Conservation (phyloP, 306 rosid genomes). For the Castanea mollissima region DNA sequence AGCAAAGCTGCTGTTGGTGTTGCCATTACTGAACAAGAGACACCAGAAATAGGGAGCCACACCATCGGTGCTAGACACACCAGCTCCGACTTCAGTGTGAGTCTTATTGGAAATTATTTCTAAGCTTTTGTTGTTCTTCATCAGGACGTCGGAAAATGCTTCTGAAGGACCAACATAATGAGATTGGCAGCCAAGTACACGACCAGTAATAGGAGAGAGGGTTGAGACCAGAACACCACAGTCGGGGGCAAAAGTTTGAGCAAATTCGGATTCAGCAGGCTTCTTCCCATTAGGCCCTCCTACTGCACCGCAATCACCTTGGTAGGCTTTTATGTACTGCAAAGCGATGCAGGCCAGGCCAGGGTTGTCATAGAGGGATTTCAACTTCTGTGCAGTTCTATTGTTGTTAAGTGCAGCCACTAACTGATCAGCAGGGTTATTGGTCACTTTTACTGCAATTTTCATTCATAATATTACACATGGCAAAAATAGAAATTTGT, state of each 20-base stretch:
- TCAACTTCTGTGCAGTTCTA: constrained; percentile 39
- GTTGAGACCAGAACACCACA: constrained; percentile 66
- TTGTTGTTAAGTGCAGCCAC: constrained; percentile 38
- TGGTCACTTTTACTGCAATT: constrained; percentile 49
- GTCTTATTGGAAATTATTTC: constrained; percentile 70
- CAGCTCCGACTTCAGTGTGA: constrained; percentile 91
- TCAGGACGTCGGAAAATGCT: constrained; percentile 74
- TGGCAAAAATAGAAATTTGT: background rate
- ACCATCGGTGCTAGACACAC: constrained; percentile 79
- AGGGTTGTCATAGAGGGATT: constrained; percentile 47
- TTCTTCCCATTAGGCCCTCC: constrained; percentile 85
- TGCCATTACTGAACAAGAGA: constrained; percentile 80
- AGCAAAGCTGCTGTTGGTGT: constrained; percentile 55
- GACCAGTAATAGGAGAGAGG: constrained; percentile 75
- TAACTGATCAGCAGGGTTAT: constrained; percentile 52
- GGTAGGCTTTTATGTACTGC: constrained; percentile 81
- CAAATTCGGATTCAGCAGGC: constrained; percentile 74
- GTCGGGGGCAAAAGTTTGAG: constrained; percentile 70
- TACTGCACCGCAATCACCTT: constrained; percentile 70
- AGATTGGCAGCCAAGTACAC: constrained; percentile 89
- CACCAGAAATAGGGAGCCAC: constrained; percentile 95
- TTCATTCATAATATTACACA: background rate
- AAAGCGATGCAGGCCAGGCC: constrained; percentile 93
- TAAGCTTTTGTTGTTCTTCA: constrained; percentile 61
- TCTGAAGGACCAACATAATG: constrained; percentile 55